A percentile compares a stretch with the other conserved stretches of the same genome.
Evolutionary conservation across 371 early-diverging fungal species (phyloP).

Genomic region (Mucor saturninus): DNA sequence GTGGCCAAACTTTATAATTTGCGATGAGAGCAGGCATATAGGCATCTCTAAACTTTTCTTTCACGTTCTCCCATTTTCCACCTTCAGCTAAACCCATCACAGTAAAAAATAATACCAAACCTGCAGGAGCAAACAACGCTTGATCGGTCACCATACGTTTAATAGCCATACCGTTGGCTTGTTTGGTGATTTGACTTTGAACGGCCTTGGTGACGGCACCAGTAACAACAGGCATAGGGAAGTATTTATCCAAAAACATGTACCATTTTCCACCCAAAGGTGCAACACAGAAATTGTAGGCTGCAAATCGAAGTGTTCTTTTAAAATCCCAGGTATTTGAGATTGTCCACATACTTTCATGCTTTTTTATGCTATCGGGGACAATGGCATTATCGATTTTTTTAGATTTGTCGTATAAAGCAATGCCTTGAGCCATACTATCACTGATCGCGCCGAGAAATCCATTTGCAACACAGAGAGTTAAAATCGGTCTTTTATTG

Average conservation of each 20-base stretch:
- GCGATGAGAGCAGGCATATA: constrained; percentile 70
- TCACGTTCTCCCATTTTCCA: constrained; percentile 56
- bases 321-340: constrained; percentile 35
- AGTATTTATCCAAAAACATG: constrained; percentile 64
- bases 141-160: constrained; percentile 70
- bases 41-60: constrained; percentile 63
- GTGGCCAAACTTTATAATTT: constrained; percentile 85
- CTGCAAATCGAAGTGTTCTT: constrained; percentile 63
- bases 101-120: constrained; percentile 69
- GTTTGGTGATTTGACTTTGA: constrained; percentile 24
- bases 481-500: constrained; percentile 65
- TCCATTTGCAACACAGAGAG: constrained; percentile 75
- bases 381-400: constrained; percentile 13
- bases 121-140: constrained; percentile 74
- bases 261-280: constrained; percentile 81
- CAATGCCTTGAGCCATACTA: constrained; percentile 67
- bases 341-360: constrained; percentile 32
- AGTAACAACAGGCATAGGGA: constrained; percentile 58
- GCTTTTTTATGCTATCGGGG: constrained; percentile 27
- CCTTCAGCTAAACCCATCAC: constrained; percentile 72
- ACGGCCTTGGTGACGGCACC: constrained; percentile 16
- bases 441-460: constrained; percentile 73
- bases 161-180: constrained; percentile 35
- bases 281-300: constrained; percentile 76
- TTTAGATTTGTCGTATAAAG: constrained; percentile 33